phyloP scores from a whole-genome alignment of 768 basidiomycete genomes.

The Guyanaporus albipodus region DNA sequence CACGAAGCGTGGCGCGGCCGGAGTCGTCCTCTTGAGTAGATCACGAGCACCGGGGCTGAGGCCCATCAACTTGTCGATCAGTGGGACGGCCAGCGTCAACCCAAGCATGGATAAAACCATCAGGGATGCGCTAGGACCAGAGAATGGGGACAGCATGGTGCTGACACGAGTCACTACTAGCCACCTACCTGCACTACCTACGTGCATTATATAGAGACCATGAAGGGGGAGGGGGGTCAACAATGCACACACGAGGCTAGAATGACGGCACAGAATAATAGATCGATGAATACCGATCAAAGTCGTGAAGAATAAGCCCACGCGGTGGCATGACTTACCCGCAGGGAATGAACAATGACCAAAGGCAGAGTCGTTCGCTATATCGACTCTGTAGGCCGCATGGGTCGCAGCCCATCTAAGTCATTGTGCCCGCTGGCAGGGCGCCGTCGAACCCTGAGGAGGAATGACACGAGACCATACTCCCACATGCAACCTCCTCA shows the following conservation, averaged over 20 bases:
- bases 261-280: not conserved
- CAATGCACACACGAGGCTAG: not conserved
- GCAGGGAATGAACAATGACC: not conserved
- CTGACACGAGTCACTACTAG: not conserved
- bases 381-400: not conserved
- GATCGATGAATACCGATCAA: not conserved
- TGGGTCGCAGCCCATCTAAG: not conserved
- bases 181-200: not conserved
- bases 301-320: not conserved
- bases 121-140: not conserved
- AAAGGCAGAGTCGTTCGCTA: not conserved
- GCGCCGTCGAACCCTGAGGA: not conserved
- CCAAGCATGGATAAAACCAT: constrained; percentile 1
- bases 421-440: not conserved
- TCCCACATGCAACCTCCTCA: not conserved
- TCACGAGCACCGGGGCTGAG: constrained; percentile 13
- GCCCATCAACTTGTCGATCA: constrained; percentile 9
- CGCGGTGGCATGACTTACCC: not conserved
- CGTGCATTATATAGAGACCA: not conserved
- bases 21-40: constrained; percentile 14
- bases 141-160: constrained; percentile 6
- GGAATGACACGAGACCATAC: not conserved
- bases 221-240: not conserved
- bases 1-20: constrained; percentile 47
- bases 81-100: constrained; percentile 4